Evolutionary conservation across 1,284 basidiomycete species (phyloP), one percentile per base, ranked within the genome.

Genomic region (Irpex rosettiformis): DNA sequence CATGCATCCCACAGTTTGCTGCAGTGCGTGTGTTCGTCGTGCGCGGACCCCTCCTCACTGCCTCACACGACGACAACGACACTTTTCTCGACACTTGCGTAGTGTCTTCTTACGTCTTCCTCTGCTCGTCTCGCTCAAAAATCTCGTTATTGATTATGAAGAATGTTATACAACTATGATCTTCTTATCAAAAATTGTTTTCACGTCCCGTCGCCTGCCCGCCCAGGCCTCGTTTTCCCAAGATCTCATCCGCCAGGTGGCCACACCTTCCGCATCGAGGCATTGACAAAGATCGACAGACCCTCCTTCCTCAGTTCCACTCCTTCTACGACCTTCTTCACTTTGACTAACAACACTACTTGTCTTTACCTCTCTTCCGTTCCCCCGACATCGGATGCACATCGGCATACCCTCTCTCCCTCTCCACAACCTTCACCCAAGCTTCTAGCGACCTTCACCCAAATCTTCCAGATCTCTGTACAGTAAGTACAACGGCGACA

Each of bases 111-210:
- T 52, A 25, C 51, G 54, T 27, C 54, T 30, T 30, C n/a, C 49
- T 48, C n/a, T n/a, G 33, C 33, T 37, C 33, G 16, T 8, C 33
- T 16, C 49, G 18, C 5, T 55, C 43, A 18, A 8, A 24, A 18
- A 16, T 24, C 43, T 24, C 18, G 2, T 47, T 21, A 21, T 47
- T 24, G 18, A 24, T 47, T 18, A 24, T 47, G 43, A 11, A 47
- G 18, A 18, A 47, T 47, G 18, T 47, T 18, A 18, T 4, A 24
- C 18, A 47, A 24, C 43, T 18, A 24, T 18, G 43, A 47, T 47
- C 43, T 47, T 47, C 43, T 24, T 27, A 51, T 51, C 48, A 51
- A 51, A 51, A 51, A 51, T 51, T 51, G 48, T 51, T 51, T 51
- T 51, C 13, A n/a, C 43, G 21, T 18, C 6, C 6, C 43, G 43